Evolutionary conservation across 2,329 filamentous ascomycete species (phyloP).

Genomic region (Aspergillus versicolor): DNA sequence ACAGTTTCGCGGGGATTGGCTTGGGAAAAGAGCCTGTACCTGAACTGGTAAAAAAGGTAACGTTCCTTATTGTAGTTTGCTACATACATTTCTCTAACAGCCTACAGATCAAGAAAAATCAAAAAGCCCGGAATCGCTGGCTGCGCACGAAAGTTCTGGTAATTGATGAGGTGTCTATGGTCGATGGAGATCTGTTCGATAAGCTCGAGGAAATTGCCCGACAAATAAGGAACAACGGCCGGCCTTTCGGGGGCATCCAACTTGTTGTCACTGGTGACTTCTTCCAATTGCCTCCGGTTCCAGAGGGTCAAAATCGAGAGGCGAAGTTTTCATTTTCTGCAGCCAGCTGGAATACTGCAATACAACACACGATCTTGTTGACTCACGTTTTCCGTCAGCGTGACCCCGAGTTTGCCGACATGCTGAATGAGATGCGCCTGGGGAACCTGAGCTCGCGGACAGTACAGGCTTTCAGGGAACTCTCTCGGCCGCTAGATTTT

Average conservation of each 20-base stretch:
- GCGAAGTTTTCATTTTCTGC: conserved; percentile 93
- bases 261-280: conserved; percentile 96
- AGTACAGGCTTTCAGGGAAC: conserved; percentile 69
- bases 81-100: conserved; percentile 16
- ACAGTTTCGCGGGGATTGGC: conserved; percentile 94
- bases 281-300: conserved; percentile 93
- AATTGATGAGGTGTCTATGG: conserved; percentile 97
- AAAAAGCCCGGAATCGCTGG: conserved; percentile 87
- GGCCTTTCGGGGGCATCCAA: conserved; percentile 94
- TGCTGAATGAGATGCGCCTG: conserved; percentile 97
- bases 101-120: conserved; percentile 70
- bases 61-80: background rate
- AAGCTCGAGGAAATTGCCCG: conserved; percentile 89
- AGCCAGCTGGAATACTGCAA: conserved; percentile 84
- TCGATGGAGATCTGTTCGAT: conserved; percentile 94
- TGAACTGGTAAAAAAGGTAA: conserved; percentile 74
- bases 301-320: conserved; percentile 65
- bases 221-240: conserved; percentile 81
- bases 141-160: conserved; percentile 81
- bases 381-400: conserved; percentile 96
- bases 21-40: conserved; percentile 84
- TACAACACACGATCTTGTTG: conserved; percentile 92
- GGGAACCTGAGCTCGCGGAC: conserved; percentile 77
- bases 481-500: conserved; percentile 70
- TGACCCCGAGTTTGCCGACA: conserved; percentile 82